phyloP scores from a whole-genome alignment of 75 land plant genomes.

The Pseudotsuga menziesii region DNA sequence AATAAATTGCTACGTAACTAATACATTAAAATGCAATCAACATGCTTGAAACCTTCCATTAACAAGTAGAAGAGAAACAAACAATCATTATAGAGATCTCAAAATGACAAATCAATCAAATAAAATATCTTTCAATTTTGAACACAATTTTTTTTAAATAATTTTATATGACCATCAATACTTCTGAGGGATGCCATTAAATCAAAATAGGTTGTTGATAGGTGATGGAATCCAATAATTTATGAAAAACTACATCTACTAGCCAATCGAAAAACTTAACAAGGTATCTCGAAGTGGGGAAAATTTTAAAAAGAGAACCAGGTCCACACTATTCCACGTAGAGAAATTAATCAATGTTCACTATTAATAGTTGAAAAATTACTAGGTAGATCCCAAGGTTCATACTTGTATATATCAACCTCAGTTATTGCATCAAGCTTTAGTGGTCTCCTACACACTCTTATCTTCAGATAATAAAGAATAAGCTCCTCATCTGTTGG shows the following conservation, averaged over 20 bases:
- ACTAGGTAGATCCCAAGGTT: slow-evolving; percentile 48
- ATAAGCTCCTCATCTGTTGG: slow-evolving; percentile 47
- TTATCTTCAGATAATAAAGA: slow-evolving; percentile 29
- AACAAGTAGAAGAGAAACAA: not conserved
- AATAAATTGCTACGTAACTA: too few relatives aligned
- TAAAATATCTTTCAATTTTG: not conserved
- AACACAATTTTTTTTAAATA: too few relatives aligned
- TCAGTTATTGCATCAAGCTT: slow-evolving; percentile 24
- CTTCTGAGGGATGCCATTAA: not conserved
- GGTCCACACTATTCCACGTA: not conserved
- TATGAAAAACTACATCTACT: too few relatives aligned
- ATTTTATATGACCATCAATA: not conserved
- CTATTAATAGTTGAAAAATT: slow-evolving; percentile 1
- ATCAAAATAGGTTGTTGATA: not conserved
- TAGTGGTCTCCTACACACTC: slow-evolving; percentile 13
- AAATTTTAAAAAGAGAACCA: not conserved
- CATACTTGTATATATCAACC: slow-evolving; percentile 41
- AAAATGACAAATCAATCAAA: not conserved
- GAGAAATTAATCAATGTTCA: not conserved
- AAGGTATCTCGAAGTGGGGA: not conserved
- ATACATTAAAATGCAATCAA: too few relatives aligned
- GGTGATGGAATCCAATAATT: too few relatives aligned
- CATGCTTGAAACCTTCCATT: too few relatives aligned
- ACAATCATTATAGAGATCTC: not conserved
- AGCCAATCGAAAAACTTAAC: too few relatives aligned